phyloP scores from a whole-genome alignment of 2,329 filamentous ascomycete species.

The Pestalotiopsis sp. region DNA sequence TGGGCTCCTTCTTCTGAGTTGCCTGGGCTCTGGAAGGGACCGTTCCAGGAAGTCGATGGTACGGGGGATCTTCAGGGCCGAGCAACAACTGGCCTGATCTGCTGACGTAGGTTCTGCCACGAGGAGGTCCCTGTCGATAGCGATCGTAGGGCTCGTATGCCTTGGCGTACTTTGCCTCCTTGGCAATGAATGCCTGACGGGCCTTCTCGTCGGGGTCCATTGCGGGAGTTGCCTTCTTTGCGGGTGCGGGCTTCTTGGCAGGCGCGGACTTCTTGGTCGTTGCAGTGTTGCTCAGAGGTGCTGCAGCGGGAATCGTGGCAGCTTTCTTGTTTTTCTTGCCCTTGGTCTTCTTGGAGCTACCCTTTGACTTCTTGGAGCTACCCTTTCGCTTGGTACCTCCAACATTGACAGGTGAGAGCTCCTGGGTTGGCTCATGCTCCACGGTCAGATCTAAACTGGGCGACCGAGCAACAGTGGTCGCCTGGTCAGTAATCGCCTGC shows the following conservation, averaged over 20 bases:
- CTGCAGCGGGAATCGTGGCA: background rate
- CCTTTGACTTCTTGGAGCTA: background rate
- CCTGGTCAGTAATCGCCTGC: too few relatives aligned
- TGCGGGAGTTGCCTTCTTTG: background rate
- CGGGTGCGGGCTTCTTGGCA: background rate
- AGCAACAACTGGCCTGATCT: background rate
- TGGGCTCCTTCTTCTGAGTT: conserved; percentile 4
- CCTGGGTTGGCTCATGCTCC: too few relatives aligned
- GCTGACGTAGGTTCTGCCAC: background rate
- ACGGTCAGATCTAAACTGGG: too few relatives aligned
- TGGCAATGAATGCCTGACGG: background rate
- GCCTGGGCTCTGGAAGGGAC: conserved; percentile 16
- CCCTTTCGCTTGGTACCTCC: background rate
- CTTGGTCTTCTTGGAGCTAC: too few relatives aligned
- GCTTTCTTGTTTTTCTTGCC: background rate
- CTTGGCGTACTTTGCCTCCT: conserved; percentile 4
- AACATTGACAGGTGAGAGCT: too few relatives aligned
- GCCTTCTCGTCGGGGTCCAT: background rate
- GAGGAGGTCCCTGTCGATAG: background rate
- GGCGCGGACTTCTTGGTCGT: background rate
- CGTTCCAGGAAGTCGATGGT: background rate
- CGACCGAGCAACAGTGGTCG: too few relatives aligned
- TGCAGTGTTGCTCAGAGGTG: background rate
- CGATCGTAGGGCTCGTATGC: background rate
- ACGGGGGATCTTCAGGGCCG: background rate